A percentile compares a stretch with the other conserved stretches of the same genome.
phyloP scores from a whole-genome alignment of 345 rosid genomes.

The Dipteronia dyeriana region DNA sequence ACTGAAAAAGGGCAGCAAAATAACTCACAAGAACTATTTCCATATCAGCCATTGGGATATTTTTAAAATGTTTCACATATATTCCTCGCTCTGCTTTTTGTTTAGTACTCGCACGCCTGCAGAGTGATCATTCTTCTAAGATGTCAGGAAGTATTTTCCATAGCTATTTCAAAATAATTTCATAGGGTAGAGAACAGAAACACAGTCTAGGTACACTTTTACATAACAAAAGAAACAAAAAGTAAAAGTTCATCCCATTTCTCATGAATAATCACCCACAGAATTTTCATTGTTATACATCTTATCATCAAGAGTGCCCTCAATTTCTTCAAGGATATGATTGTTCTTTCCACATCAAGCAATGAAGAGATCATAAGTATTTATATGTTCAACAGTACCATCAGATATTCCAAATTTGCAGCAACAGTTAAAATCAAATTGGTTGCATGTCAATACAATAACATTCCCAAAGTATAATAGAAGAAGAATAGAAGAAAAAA shows the following conservation, averaged over 20 bases:
- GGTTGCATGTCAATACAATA: slow-evolving; percentile 2
- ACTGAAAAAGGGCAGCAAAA: background rate
- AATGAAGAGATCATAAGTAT: background rate
- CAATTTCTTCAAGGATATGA: background rate
- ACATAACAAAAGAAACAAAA: background rate
- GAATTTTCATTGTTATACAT: background rate
- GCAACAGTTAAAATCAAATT: slow-evolving; percentile 1
- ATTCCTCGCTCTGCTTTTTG: slow-evolving; percentile 64
- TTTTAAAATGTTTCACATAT: slow-evolving; percentile 91
- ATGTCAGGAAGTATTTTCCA: background rate
- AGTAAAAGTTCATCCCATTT: background rate
- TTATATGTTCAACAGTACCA: slow-evolving; percentile 15
- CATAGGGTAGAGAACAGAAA: slow-evolving; percentile 2
- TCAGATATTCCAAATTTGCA: background rate
- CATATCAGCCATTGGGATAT: slow-evolving; percentile 99
- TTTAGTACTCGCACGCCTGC: slow-evolving; percentile 68
- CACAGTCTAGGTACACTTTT: background rate
- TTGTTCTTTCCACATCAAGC: background rate
- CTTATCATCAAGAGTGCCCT: background rate
- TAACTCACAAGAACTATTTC: slow-evolving; percentile 94
- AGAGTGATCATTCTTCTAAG: slow-evolving; percentile 29
- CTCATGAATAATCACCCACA: slow-evolving; percentile 4
- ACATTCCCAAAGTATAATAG: slow-evolving; percentile 1
- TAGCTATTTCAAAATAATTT: background rate
- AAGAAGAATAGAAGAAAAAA: slow-evolving; percentile 12